A percentile compares a stretch with the other conserved stretches of the same genome.
Conservation (phyloP, 78 protist species). For the Cavenderia fasciculata region DNA sequence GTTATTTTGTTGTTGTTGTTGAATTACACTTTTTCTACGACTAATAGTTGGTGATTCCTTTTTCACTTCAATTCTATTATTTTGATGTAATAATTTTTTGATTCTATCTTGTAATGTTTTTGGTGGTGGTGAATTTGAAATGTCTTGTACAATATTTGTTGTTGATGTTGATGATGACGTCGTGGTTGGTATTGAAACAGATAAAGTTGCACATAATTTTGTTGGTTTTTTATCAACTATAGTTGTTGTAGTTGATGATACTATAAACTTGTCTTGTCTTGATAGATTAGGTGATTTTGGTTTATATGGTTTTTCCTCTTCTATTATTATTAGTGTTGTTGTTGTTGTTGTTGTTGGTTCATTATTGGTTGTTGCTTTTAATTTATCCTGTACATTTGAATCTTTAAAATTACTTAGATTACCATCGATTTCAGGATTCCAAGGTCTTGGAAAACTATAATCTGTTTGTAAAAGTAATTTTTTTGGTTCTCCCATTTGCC, state of each 20-base stretch:
- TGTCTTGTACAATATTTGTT: background rate
- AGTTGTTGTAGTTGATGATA: background rate
- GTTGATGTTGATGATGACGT: background rate
- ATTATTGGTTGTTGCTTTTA: background rate
- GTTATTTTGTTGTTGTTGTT: too few relatives aligned
- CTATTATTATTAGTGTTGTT: background rate
- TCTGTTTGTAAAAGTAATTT: constrained; percentile 26
- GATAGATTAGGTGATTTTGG: background rate
- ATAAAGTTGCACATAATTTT: background rate
- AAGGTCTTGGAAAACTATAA: constrained; percentile 73
- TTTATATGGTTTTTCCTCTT: background rate
- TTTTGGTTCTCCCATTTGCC: background rate
- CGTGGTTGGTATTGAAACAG: background rate
- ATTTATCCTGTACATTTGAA: background rate
- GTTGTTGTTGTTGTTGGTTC: constrained; percentile 2
- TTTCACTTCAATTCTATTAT: too few relatives aligned
- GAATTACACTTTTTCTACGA: too few relatives aligned
- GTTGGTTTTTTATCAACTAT: background rate
- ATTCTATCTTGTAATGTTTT: constrained; percentile 2
- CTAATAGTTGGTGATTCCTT: too few relatives aligned
- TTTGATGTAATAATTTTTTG: background rate
- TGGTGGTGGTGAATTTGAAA: constrained; percentile 8
- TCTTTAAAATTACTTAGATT: background rate
- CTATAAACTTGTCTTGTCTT: background rate
- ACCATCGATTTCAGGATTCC: constrained; percentile 15